These are phyloP conservation scores for Diutina scorzettiae DNA, from an alignment of 1,139 yeast species.

Conservation along the genomic window DNA sequence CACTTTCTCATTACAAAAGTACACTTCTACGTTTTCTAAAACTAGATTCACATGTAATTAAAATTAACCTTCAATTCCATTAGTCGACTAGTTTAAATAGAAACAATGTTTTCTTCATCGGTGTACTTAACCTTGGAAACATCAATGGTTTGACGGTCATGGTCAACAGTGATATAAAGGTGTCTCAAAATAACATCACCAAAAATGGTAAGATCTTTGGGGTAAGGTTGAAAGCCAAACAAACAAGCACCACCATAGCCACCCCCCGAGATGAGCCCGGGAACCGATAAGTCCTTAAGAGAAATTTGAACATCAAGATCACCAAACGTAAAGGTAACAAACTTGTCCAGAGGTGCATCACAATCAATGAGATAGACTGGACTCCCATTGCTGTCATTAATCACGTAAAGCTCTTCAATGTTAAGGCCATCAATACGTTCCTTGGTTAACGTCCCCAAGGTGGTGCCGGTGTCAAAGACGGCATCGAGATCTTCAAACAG, in stretches of 20 bases:
- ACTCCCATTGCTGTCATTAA: not conserved
- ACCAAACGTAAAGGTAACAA: not conserved
- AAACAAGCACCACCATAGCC: not conserved
- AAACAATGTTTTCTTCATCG: not conserved
- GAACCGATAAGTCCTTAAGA: not conserved
- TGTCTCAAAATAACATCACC: not conserved
- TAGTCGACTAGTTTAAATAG: not conserved
- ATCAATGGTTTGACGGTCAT: not conserved
- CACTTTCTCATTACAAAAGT: too few species aligned
- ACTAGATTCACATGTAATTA: too few species aligned
- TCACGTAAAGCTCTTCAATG: not conserved
- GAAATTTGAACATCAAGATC: not conserved
- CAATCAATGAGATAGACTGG: not conserved
- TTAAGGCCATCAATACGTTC: not conserved
- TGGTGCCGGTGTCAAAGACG: not conserved
- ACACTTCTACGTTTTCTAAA: too few species aligned
- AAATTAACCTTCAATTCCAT: too few species aligned
- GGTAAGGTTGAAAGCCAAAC: not conserved
- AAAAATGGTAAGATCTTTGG: not conserved
- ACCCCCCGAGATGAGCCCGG: not conserved
- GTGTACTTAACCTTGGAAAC: constrained; percentile 4
- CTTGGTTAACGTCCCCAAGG: not conserved
- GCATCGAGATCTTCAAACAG: not conserved
- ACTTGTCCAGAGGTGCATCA: not conserved
- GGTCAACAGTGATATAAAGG: constrained; percentile 1